phyloP scores from a whole-genome alignment of 345 rosid genomes.

The Ceriops zippeliana region DNA sequence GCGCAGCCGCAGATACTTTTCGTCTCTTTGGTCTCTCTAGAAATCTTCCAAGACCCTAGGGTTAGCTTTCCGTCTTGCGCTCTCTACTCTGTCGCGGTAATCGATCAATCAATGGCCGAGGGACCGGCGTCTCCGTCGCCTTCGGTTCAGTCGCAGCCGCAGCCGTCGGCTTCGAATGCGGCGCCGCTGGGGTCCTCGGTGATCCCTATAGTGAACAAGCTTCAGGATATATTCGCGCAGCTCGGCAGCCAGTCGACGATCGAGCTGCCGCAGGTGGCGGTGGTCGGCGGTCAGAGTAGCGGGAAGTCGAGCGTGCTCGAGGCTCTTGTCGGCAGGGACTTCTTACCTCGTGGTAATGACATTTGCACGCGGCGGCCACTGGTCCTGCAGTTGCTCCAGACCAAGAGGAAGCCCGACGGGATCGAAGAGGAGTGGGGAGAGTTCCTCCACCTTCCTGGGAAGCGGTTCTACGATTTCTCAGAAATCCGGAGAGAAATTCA shows the following conservation, averaged over 20 bases:
- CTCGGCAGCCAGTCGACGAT: slow-evolving; percentile 86
- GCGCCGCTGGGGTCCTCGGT: slow-evolving; percentile 70
- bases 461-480: slow-evolving; percentile 79
- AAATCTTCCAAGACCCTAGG: slow-evolving; percentile 4
- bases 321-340: slow-evolving; percentile 94
- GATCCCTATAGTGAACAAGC: slow-evolving; percentile 90
- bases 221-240: slow-evolving; percentile 94
- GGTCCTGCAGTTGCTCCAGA: slow-evolving; percentile 90
- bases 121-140: slow-evolving; percentile 23
- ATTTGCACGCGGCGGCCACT: slow-evolving; percentile 98
- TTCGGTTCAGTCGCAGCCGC: slow-evolving; percentile 10
- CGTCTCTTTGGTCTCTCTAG: neutral
- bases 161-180: slow-evolving; percentile 7
- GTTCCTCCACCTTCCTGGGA: slow-evolving; percentile 77
- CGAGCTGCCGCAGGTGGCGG: slow-evolving; percentile 98
- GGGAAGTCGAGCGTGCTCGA: slow-evolving; percentile 99
- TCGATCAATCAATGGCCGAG: slow-evolving; percentile 27
- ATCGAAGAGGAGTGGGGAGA: slow-evolving; percentile 91
- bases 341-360: slow-evolving; percentile 85
- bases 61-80: neutral
- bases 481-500: slow-evolving; percentile 93
- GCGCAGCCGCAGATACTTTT: no score
- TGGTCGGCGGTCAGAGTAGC: slow-evolving; percentile 97
- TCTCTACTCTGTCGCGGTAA: no score
- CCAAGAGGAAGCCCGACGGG: slow-evolving; percentile 53